A percentile compares a stretch with the other conserved stretches of the same genome.
phyloP scores from a whole-genome alignment of 1,139 yeast genomes.

The Hansenula lynferdii region DNA sequence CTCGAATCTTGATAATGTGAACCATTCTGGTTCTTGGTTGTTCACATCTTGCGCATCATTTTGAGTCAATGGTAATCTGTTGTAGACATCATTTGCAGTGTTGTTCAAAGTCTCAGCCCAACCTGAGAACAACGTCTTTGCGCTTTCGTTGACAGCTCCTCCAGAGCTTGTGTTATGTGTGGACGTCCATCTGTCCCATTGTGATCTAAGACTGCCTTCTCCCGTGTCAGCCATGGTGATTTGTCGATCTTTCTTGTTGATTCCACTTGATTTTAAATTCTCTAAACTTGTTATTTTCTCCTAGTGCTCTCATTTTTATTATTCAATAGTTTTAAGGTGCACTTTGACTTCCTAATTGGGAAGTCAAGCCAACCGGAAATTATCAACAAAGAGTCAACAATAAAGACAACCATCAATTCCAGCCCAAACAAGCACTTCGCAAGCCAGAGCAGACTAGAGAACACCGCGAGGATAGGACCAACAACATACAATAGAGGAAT shows the following conservation, averaged over 20 bases:
- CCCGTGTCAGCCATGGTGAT: constrained; percentile 6
- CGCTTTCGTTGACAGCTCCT: constrained; percentile 27
- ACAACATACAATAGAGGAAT: not conserved
- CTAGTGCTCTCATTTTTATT: too few relatives aligned
- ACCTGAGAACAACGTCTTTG: constrained; percentile 31
- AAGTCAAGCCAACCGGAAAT: too few relatives aligned
- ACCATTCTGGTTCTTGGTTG: constrained; percentile 54
- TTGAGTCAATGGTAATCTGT: constrained; percentile 48
- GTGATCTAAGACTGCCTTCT: constrained; percentile 26
- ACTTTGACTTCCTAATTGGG: constrained; percentile 5
- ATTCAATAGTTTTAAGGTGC: not conserved
- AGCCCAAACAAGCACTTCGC: too few relatives aligned
- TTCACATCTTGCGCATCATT: constrained; percentile 38
- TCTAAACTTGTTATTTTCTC: not conserved
- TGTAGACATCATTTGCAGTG: constrained; percentile 40
- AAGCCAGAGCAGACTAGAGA: too few relatives aligned
- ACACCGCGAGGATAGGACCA: too few relatives aligned
- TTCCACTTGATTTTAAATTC: not conserved
- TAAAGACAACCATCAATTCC: too few relatives aligned
- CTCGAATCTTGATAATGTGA: constrained; percentile 67
- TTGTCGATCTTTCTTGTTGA: not conserved
- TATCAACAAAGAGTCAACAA: too few relatives aligned
- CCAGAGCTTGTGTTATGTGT: constrained; percentile 22
- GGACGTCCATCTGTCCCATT: constrained; percentile 33
- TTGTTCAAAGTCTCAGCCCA: constrained; percentile 35